Base-by-base conservation (phyloP, 441 rosid species). In the Bruguiera hainesii region DNA sequence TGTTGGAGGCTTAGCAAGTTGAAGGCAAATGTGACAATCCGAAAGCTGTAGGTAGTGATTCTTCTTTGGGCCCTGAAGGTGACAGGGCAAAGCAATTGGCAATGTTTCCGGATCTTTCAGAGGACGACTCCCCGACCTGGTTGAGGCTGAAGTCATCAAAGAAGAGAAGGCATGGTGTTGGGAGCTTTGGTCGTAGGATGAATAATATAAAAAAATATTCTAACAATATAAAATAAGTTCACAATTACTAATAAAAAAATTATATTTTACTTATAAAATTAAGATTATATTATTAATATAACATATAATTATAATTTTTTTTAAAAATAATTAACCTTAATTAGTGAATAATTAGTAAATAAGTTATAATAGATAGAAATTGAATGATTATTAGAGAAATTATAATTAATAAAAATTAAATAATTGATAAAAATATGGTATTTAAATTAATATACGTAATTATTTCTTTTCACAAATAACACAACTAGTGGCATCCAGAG, bases 81-180 rank as follows among this genome's bases (percentile, higher is more conserved):
- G 75, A 61, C 3, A 58, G 66, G 69, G 56, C 66, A 19, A 70
- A 68, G 28, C 19, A 73, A 33, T 66, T 25, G 56, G 61, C 26
- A 26, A 66, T 49, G 10, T 80, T 80, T 80, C 78, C 61, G 21
- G 93, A 88, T 76, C 84, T 88, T 63, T 74, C 76, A 1, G 83
- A 85, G 75, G 95, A 87, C 61, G 73, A 75, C 53, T 61, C 71
- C 51, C 87, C 83, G 66, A 77, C 84, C 49, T 79, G 64, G 73
- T 78, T 83, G 72, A 88, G 82, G 46, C 88, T 90, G 96, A 83
- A 80, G 9, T 70, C 86, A 4, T 77, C 78, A 0, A 76, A 74
- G 81, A 92, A 89, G 86, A 81, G 90, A 70, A 82, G 71, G 56
- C 84, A 85, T 26, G 63, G 65, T 35, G 68, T 61, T 60, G 75